Base-by-base conservation (phyloP, 2,329 filamentous ascomycete species). In the Fusarium fujikuroi region DNA sequence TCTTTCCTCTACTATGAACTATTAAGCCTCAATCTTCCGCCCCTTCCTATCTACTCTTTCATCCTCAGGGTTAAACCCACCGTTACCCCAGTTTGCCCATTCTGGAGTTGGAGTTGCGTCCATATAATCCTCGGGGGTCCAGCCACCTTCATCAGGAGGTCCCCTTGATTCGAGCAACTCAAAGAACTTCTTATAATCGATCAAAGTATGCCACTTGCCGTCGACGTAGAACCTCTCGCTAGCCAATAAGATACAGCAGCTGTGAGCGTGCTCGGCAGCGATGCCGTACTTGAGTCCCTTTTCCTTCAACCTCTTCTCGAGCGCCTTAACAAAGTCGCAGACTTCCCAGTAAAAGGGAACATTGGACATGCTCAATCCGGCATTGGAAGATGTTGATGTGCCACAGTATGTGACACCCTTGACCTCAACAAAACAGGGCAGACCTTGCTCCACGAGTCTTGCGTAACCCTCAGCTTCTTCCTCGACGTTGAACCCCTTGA, bases 321-420 rank as follows among this genome's bases (percentile, higher is more conserved):
- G 87, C 2, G 92, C 91, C 43, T 89, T 87, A 15, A 97, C 95
- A 79, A 98, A 98, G 5, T 91, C 90, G 40, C 89, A 89, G 6
- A 98, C 93, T 83, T 98, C 95, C 81, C 93, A 92, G 84, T 98
- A 98, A 79, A 97, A 98, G 0, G 95, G 95, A 15, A 98, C 96
- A 79, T 98, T 98, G 78, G 94, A 90, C 95, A 98, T 98, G n/a
- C 91, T 96, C 52, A 98, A 86, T 0, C 95, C 95, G 1, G 94
- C 95, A 60, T 92, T 92, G 8, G 93, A 92, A 14, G 93, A 93
- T 2, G 94, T 94, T 12, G 92, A 92, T 0, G 95, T 98, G 44
- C 96, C 96, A 82, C 96, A 98, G 84, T 96, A 98, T 1, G 95
- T 98, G 42, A 98, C 95, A 61, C 95, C 95, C 85, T 98, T 98